Conservation (phyloP, 2,329 filamentous ascomycete genomes). For the Aspergillus uvarum region DNA sequence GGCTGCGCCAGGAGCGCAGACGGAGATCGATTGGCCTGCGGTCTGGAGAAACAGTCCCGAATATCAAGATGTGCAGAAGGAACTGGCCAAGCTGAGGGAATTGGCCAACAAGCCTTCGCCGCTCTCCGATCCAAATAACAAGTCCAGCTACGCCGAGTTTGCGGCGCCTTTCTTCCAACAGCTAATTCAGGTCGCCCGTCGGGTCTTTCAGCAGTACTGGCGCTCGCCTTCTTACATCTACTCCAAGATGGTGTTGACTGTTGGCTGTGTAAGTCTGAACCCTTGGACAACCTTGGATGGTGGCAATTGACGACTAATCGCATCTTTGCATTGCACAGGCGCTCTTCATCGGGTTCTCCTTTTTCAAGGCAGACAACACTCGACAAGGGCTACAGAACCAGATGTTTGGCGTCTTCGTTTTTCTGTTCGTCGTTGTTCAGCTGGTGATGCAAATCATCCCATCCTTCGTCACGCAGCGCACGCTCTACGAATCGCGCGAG, state of each 20-base stretch:
- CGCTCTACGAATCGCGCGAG: slow-evolving; percentile 58
- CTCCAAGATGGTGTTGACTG: slow-evolving; percentile 66
- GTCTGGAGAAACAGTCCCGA: slow-evolving; percentile 59
- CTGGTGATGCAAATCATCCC: slow-evolving; percentile 54
- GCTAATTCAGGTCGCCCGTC: slow-evolving; percentile 62
- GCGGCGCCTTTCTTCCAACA: slow-evolving; percentile 70
- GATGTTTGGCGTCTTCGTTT: slow-evolving; percentile 82
- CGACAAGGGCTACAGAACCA: slow-evolving; percentile 81
- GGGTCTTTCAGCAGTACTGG: slow-evolving; percentile 87
- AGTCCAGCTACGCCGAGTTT: slow-evolving; percentile 64
- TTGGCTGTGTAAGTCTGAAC: slow-evolving; percentile 43
- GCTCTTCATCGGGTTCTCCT: slow-evolving; percentile 78
- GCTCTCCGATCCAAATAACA: slow-evolving; percentile 43
- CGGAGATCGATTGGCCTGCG: slow-evolving; percentile 52
- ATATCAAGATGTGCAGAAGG: slow-evolving; percentile 46
- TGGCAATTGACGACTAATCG: slow-evolving; percentile 21
- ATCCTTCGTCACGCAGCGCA: slow-evolving; percentile 54
- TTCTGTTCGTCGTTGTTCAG: slow-evolving; percentile 70
- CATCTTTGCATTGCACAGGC: slow-evolving; percentile 26
- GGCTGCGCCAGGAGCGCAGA: slow-evolving; percentile 59
- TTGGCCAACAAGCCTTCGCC: slow-evolving; percentile 37
- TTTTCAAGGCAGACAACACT: slow-evolving; percentile 69
- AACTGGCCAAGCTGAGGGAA: slow-evolving; percentile 54
- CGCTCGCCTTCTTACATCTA: slow-evolving; percentile 83
- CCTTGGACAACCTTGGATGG: not conserved